Base-by-base conservation (phyloP, 352 stramenopile species). In the Pilasporangium apinafurcum region DNA sequence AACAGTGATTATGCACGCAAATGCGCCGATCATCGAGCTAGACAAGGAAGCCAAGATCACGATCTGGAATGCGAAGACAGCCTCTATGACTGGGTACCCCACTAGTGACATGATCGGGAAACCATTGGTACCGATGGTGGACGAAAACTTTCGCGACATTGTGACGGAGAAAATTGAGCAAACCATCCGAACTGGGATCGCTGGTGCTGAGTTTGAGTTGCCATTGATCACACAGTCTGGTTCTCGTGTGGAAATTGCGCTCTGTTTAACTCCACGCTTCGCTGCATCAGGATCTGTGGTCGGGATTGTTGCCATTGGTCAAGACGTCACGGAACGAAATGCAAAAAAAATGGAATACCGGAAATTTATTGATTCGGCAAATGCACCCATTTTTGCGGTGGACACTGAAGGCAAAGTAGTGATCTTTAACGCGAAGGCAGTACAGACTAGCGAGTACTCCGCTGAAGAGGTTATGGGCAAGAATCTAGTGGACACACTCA, bases 391-490 rank as follows among this genome's bases (percentile, higher is more conserved):
- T 20, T 53, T 70, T 34, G 57, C 57, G 8, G 59, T 84, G 0
- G 71, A 84, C 40, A 71, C 60, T 0, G 29, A 75, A 33, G 65
- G 68, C 4, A 42, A 57, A 9, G 52, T 82, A 7, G 68, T 80
- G 25, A 83, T 83, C 42, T 96, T 87, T 56, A 96, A 96, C 46
- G 53, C 87, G 16, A 92, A 88, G 37, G 84, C 77, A 2, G 51
- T 65, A 5, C 75, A 79, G 39, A 69, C 71, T 9, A 93, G 72
- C 30, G 83, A 91, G 49, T 96, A 88, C 53, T 54, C 56, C 4
- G 70, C 75, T 4, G 59, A 88, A 25, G 87, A 96, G 57, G 83
- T 92, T 2, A 86, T 95, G 62, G 85, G 73, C 7, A 56, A 74
- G 33, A 59, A 77, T n/a, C 45, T 96, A 1, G 76, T 96, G 0